Base-by-base conservation (phyloP, 2,329 filamentous ascomycete species). In the Aspergillus uvarum region DNA sequence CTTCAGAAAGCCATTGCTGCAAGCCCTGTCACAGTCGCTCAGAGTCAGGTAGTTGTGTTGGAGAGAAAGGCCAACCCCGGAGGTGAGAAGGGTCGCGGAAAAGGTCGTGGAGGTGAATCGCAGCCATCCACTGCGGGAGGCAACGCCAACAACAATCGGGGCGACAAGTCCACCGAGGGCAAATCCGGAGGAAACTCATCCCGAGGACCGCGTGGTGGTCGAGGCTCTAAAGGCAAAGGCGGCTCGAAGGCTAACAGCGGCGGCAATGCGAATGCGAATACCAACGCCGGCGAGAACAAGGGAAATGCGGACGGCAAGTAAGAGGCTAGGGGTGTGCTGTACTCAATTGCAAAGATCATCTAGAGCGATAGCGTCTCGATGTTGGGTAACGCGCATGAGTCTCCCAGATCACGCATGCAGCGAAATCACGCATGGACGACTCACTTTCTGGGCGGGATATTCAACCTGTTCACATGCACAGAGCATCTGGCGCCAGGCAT, bases 41-140 rank as follows among this genome's bases (percentile, higher is more conserved):
- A 96, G 72, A 92, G 91, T 6, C 88, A 89, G 10, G 91, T 98
- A 2, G 91, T 96, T 65, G 90, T 98, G 1, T 79, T 96, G 24
- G 93, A 96, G 77, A 68, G 76, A 57, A 78, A 77, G 62, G 66
- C 65, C 14, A 75, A 73, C 22, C 70, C 73, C 0, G 68, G 69
- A 3, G 68, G 63, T 4, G 73, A 75, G 54, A 75, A 74, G 52
- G 58, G 66, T 1, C 70, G 71, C n/a, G 67, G 67, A 4, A 75
- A 75, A 58, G 69, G 66, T 24, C 72, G 70, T 24, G 62, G 63
- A 31, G 72, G 63, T 42, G 72, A 73, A 22, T 22, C 64, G 16
- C 62, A 63, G 32, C 24, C 65, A 4, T 51, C 57, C 4, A 60
- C 54, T n/a, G 48, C 51, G 6, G 42, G 53, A 11, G 52, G 62